Base-by-base conservation (phyloP, 768 basidiomycete species). In the Lyophyllum atratum region DNA sequence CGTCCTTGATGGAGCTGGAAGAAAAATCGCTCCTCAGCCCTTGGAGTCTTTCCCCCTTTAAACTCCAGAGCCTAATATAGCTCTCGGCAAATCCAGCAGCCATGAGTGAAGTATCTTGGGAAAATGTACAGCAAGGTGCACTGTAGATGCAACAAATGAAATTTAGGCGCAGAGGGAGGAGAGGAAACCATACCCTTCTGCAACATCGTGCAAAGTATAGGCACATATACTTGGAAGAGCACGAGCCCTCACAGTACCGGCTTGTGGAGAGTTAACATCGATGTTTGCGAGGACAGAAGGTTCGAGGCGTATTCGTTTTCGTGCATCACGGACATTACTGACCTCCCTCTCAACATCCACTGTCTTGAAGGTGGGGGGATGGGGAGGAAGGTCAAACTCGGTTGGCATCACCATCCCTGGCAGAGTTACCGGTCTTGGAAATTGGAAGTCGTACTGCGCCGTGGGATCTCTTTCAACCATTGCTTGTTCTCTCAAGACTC, bases 81-180 rank as follows among this genome's bases (percentile, higher is more conserved):
- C 95, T 98, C 73, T 99, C 95, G 24, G 92, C 84, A 68, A 97
- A 98, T 3, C 97, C 97, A 44, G 90, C 91, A 1, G 96, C 97
- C 85, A 99, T 85, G 11, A 98, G 72, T 8, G 95, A 90, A 0
- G 89, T 89, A 71, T 99, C 97, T 39, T 82, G 81, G 26, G 97
- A 98, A 67, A 98, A 98, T 17, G 87, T 84, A 56, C 87, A 87
- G 64, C 90, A 93, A 5, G 95, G 90, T 2, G 89, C 80, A 25
- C 96, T 98, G 63, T 25, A 21, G 15, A 49, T 49, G 56, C 59
- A 42, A 49, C 51, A 15, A 51, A 31, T 59, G 22, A 53, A 33
- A 45, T 42, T n/a, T 29, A 46, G 59, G 48, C 33, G 34, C 12
- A n/a, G 29, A 15, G 31, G 33, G 39, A 44, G 19, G 21, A 14